phyloP scores from a whole-genome alignment of 768 basidiomycete species.

The Chalciporus pseudorubinellus region DNA sequence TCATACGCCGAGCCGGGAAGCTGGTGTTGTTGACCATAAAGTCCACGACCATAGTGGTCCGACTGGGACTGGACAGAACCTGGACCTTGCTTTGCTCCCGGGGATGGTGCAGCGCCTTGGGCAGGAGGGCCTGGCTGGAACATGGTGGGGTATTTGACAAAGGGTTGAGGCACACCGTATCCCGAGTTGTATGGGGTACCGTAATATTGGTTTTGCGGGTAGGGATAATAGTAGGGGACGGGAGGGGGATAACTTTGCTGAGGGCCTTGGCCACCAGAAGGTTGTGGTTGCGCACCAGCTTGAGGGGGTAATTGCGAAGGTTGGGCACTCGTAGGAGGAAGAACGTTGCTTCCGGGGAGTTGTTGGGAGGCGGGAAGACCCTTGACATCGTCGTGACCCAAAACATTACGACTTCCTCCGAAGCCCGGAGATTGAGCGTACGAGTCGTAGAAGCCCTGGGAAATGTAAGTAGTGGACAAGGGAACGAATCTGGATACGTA shows the following conservation, averaged over 20 bases:
- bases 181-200: conserved; percentile 64
- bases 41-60: conserved; percentile 59
- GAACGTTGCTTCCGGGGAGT: conserved; percentile 46
- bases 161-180: conserved; percentile 59
- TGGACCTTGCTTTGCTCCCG: conserved; percentile 64
- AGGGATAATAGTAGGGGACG: conserved; percentile 59
- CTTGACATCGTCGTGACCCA: conserved; percentile 78
- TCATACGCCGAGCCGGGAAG: conserved; percentile 50
- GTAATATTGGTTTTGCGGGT: conserved; percentile 76
- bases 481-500: conserved; percentile 33
- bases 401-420: conserved; percentile 53
- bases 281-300: conserved; percentile 52
- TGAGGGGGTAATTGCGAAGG: conserved; percentile 52
- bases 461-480: conserved; percentile 15
- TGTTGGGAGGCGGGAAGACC: conserved; percentile 59
- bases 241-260: conserved; percentile 68
- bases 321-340: conserved; percentile 54
- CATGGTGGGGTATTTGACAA: conserved; percentile 75
- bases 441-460: conserved; percentile 73
- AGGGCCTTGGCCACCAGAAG: conserved; percentile 58
- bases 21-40: conserved; percentile 60
- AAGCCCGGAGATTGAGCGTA: conserved; percentile 67
- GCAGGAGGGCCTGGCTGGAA: conserved; percentile 72
- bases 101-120: conserved; percentile 62
- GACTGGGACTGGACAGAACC: conserved; percentile 49